Percentiles rank a stretch among this genome's conserved stretches.
Evolutionary conservation across 1,284 basidiomycete species (phyloP).

Genomic region (Naganishia sp.): DNA sequence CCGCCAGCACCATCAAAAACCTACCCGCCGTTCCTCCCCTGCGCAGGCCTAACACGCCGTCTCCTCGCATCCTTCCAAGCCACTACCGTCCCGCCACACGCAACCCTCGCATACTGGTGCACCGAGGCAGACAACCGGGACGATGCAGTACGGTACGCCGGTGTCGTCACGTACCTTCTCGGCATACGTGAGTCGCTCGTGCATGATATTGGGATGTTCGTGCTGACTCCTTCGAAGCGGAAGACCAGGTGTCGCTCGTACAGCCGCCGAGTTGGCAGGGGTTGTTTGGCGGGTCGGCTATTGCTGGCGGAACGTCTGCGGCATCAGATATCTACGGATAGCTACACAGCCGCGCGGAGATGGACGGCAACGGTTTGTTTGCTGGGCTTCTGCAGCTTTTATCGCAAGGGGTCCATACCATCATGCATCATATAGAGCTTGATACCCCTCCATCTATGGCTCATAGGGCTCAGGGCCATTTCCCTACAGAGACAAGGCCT

Average conservation of each 20-base stretch:
- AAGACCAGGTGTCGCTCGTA: constrained; percentile 37
- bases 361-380: too few species aligned
- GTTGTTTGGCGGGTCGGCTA: constrained; percentile 42
- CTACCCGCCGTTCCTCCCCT: constrained; percentile 60
- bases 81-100: constrained; percentile 37
- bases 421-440: not conserved
- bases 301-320: constrained; percentile 10
- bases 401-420: not conserved
- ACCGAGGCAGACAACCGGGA: constrained; percentile 75
- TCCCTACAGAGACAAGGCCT: too few species aligned
- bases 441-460: too few species aligned
- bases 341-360: not conserved
- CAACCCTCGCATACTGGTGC: constrained; percentile 59
- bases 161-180: constrained; percentile 60
- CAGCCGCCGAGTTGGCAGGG: constrained; percentile 49
- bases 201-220: not conserved
- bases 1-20: constrained; percentile 49
- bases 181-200: constrained; percentile 39
- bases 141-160: constrained; percentile 67
- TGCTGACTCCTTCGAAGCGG: constrained; percentile 21
- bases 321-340: constrained; percentile 29
- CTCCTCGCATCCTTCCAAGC: constrained; percentile 59
- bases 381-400: too few species aligned
- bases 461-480: too few species aligned
- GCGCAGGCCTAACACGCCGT: constrained; percentile 69